phyloP scores from a whole-genome alignment of 371 early-diverging fungal species.

The Basidiobolus meristosporus region DNA sequence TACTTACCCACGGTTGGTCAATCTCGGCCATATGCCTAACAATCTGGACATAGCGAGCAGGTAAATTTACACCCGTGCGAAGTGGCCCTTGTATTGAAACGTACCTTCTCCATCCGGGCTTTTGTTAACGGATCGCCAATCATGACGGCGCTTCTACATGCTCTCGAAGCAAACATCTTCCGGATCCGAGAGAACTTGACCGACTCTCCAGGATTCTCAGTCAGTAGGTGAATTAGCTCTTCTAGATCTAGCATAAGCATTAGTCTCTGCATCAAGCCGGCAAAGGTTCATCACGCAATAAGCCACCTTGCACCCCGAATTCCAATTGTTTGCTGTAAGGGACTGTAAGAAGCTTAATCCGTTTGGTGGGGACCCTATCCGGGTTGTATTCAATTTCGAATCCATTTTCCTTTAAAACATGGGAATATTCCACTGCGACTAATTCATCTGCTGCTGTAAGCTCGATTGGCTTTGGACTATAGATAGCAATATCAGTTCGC shows the following conservation, averaged over 20 bases:
- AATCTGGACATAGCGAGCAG: conserved; percentile 19
- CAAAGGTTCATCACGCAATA: no score
- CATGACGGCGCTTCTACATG: conserved; percentile 58
- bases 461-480: conserved; percentile 38
- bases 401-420: conserved; percentile 55
- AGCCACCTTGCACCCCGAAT: no score
- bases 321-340: no score
- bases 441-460: conserved; percentile 64
- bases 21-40: conserved; percentile 57
- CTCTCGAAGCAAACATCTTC: conserved; percentile 60
- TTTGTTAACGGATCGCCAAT: conserved; percentile 55
- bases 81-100: neutral
- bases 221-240: no score
- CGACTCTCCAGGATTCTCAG: no score
- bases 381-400: conserved; percentile 46
- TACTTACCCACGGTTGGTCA: conserved; percentile 68
- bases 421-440: conserved; percentile 51
- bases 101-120: conserved; percentile 41
- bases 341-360: conserved; percentile 37
- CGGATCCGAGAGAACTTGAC: no score
- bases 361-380: conserved; percentile 28
- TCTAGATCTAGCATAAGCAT: no score
- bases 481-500: no score
- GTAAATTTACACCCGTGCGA: neutral
- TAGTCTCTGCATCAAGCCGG: no score